Evolutionary conservation across 1,284 basidiomycete species (phyloP).

Genomic region (Schizopora paradoxa): DNA sequence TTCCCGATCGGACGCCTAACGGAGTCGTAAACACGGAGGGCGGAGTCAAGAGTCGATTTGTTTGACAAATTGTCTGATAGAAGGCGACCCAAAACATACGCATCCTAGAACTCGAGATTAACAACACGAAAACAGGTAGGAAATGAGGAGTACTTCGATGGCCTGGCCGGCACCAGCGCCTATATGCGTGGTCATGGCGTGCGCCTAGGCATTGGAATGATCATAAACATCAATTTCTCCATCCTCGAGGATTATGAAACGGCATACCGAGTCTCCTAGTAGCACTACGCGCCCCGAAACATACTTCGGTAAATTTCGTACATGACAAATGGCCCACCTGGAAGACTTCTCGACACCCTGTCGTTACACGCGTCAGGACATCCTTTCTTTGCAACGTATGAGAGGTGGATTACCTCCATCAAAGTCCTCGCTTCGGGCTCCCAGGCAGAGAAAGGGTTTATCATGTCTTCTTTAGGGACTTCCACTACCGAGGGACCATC

Average conservation of each 20-base stretch:
- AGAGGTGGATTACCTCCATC: conserved; percentile 18
- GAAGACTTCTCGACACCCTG: conserved; percentile 23
- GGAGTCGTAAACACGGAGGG: conserved; percentile 22
- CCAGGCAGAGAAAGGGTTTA: conserved; percentile 22
- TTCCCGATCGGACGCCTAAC: conserved; percentile 23
- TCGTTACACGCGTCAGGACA: background rate
- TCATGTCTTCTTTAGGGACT: conserved; percentile 21
- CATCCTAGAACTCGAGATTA: conserved; percentile 26
- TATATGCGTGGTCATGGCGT: conserved; percentile 37
- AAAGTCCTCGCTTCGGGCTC: conserved; percentile 24
- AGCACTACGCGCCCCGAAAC: conserved; percentile 22
- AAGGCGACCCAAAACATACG: conserved; percentile 31
- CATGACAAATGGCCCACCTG: conserved; percentile 24
- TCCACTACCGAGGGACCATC: conserved; percentile 23
- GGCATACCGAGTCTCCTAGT: conserved; percentile 25
- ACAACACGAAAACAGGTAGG: background rate
- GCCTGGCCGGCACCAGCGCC: conserved; percentile 38
- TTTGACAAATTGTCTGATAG: conserved; percentile 24
- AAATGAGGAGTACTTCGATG: conserved; percentile 29
- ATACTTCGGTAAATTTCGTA: conserved; percentile 21
- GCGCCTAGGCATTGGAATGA: conserved; percentile 25
- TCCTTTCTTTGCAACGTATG: conserved; percentile 6
- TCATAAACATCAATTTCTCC: background rate
- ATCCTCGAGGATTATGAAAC: background rate
- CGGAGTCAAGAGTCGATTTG: conserved; percentile 17